phyloP scores from a whole-genome alignment of 2,329 filamentous ascomycete species.

The Venturia nashicola region DNA sequence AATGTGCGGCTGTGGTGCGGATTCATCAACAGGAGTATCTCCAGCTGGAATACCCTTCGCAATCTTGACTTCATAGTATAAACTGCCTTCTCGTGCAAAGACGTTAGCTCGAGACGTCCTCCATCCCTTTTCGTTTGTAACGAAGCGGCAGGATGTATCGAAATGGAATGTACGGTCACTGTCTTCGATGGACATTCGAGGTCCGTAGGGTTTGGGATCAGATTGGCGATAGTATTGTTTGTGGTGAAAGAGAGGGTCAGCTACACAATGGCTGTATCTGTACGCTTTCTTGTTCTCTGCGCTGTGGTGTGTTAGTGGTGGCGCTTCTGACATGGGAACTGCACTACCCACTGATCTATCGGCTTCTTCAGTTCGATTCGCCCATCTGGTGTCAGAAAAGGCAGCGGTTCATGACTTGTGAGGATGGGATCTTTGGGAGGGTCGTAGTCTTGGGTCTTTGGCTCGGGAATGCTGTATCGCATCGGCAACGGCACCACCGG shows the following conservation, averaged over 20 bases:
- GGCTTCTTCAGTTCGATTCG: constrained; percentile 33
- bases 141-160: constrained; percentile 53
- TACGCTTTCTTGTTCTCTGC: constrained; percentile 61
- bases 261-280: constrained; percentile 82
- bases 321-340: not conserved
- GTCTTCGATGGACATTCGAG: constrained; percentile 88
- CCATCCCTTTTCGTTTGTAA: constrained; percentile 89
- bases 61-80: constrained; percentile 91
- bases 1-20: constrained; percentile 43
- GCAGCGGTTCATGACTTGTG: constrained; percentile 32
- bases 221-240: constrained; percentile 82
- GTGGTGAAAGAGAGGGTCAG: constrained; percentile 75
- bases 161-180: constrained; percentile 76
- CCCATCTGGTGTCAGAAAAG: constrained; percentile 30
- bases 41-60: constrained; percentile 54
- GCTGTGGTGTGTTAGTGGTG: constrained; percentile 13
- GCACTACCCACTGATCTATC: constrained; percentile 27
- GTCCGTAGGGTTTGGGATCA: constrained; percentile 69
- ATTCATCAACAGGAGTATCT: constrained; percentile 21
- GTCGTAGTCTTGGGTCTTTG: constrained; percentile 35
- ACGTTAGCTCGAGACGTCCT: constrained; percentile 85
- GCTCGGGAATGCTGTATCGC: constrained; percentile 37
- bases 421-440: constrained; percentile 35
- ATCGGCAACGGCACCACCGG: constrained; percentile 32
- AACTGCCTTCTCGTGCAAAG: constrained; percentile 74